Conservation (phyloP, 305 asterid genomes). For the Fraxinus nigra region DNA sequence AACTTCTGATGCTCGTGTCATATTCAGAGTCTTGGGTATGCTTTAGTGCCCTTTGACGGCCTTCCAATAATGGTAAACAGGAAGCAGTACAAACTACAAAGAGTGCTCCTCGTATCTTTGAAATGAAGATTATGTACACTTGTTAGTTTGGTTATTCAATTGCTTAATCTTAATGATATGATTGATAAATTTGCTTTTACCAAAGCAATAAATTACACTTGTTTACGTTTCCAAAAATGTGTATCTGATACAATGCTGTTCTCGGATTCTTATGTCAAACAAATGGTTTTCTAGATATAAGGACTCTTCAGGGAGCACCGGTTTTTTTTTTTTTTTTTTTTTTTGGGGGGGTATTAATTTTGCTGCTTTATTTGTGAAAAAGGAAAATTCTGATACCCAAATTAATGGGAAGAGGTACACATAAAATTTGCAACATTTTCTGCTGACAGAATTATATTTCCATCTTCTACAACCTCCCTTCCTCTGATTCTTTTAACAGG, state of each 20-base stretch:
- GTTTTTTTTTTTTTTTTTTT: no score
- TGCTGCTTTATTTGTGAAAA: neutral
- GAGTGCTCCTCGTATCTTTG: neutral
- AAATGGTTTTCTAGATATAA: neutral
- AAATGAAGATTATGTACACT: neutral
- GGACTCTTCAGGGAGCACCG: neutral
- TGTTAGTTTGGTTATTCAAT: neutral
- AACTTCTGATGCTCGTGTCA: neutral
- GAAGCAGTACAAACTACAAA: neutral
- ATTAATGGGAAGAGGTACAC: neutral
- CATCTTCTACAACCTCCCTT: constrained; percentile 2
- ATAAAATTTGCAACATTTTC: neutral
- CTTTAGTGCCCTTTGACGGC: neutral
- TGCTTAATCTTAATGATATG: neutral
- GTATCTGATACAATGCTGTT: neutral
- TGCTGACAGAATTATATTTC: constrained; percentile 4
- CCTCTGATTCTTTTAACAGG: constrained; percentile 40
- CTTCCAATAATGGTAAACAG: neutral
- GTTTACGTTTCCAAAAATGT: neutral
- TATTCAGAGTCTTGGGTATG: neutral
- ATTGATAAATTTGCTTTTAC: neutral
- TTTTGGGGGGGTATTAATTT: neutral
- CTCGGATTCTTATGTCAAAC: neutral
- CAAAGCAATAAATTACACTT: neutral
- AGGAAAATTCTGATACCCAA: neutral